Conservation (phyloP, 306 rosid genomes). For the Cicer judaicum region DNA sequence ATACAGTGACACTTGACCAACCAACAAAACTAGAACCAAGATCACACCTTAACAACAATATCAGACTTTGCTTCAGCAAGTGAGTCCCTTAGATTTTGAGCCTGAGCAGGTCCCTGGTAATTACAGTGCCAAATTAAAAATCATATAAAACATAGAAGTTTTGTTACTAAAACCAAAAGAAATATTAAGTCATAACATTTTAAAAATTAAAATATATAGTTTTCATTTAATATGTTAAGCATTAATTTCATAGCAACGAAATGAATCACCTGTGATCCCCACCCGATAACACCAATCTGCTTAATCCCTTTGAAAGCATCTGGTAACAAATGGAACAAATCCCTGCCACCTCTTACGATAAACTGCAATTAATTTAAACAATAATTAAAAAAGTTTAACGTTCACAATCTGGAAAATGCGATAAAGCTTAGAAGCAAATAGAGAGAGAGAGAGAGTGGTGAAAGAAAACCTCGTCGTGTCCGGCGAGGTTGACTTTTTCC, state of each 20-base stretch:
- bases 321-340: conserved; percentile 79
- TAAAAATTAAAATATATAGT: not conserved
- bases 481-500: conserved; percentile 84
- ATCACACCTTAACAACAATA: conserved; percentile 82
- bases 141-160: conserved; percentile 1
- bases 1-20: not conserved
- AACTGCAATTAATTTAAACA: conserved; percentile 52
- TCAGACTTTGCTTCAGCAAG: conserved; percentile 82
- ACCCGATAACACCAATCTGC: conserved; percentile 97
- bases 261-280: conserved; percentile 63
- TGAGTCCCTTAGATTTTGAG: conserved; percentile 90
- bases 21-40: not conserved
- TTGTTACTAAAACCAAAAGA: not conserved
- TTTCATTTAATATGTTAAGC: not conserved
- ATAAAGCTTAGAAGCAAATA: not conserved
- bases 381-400: not conserved
- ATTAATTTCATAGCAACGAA: not conserved
- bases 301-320: conserved; percentile 92
- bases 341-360: conserved; percentile 89
- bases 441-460: not conserved
- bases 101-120: conserved; percentile 94
- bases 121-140: conserved; percentile 21
- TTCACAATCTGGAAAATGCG: not conserved
- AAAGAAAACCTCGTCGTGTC: conserved; percentile 74
- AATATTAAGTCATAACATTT: not conserved